Base-by-base conservation (phyloP, 2,329 filamentous ascomycete species). In the Byssothecium circinans region DNA sequence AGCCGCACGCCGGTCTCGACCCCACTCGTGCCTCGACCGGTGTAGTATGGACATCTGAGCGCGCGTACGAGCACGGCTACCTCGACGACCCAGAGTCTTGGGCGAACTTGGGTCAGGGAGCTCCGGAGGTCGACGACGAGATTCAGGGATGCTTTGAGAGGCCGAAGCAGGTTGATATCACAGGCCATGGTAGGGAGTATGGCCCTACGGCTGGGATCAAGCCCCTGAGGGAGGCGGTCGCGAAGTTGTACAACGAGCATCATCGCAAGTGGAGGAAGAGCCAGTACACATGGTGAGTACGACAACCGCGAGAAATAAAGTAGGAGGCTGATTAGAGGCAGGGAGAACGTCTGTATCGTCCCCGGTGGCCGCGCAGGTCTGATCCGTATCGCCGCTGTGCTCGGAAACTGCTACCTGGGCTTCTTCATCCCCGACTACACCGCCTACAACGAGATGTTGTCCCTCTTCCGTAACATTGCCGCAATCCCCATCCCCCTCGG, bases 401-500 rank as follows among this genome's bases (percentile, higher is more conserved):
- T 97, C 60, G 92, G 92, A 56, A 95, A 95, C 70, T 86, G 91
- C 45, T 95, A 95, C 67, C 79, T 96, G 54, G 89, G 87, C 34
- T 96, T 96, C 81, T 96, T 95, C 74, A 89, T 95, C 67, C 89
- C 89, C 37, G 69, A 96, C 71, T 96, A 96, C 75, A 96, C 91
- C 2, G 92, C 92, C 2, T 97, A 97, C 78, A 96, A 95, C 67
- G 91, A 96, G 78, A 96, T 97, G 91, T 75, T 96, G 75, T 90
- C 86, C 48, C 78, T 96, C 49, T 96, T 97, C 81, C 91, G 89
- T 75, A 96, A 96, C 72, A 71, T 69, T 35, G 67, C 68, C 15
- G 61, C 70, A n/a, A 72, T 73, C 30, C 70, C 71, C 14, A 70
- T 74, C 47, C 92, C 91, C 10, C 80, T 97, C 11, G 85, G 86